Conservation (phyloP, 768 basidiomycete species). For the Inosperma sp. region DNA sequence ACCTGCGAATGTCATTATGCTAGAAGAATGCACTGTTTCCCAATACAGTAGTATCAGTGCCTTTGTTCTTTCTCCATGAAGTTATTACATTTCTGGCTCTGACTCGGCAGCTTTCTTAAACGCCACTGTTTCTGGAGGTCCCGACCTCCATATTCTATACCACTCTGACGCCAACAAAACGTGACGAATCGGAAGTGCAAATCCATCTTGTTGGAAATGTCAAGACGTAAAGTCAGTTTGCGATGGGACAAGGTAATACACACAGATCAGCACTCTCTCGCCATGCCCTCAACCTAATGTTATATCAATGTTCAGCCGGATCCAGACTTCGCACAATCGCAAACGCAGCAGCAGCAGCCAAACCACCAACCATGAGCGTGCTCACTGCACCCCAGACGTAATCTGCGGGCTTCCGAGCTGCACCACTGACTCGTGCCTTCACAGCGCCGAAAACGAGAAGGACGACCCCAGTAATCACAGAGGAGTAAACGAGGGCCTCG, state of each 20-base stretch:
- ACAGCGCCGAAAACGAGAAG: conserved; percentile 88
- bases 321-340: conserved; percentile 49
- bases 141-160: too few relatives aligned
- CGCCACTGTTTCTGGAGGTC: too few relatives aligned
- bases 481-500: conserved; percentile 66
- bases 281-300: not conserved
- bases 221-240: too few relatives aligned
- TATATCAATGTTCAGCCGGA: conserved; percentile 17
- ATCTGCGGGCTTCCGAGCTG: conserved; percentile 55
- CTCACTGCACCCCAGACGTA: conserved; percentile 86
- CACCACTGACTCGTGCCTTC: conserved; percentile 87
- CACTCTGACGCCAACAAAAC: too few relatives aligned
- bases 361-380: conserved; percentile 85
- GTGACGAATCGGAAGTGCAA: too few relatives aligned
- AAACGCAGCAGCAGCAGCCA: conserved; percentile 73
- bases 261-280: not conserved
- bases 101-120: too few relatives aligned
- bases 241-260: not conserved
- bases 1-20: too few relatives aligned
- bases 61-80: too few relatives aligned
- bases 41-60: too few relatives aligned
- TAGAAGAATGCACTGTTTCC: too few relatives aligned
- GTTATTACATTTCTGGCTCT: too few relatives aligned
- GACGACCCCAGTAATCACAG: conserved; percentile 75
- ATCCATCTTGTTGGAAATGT: too few relatives aligned